Evolutionary conservation across 139 green algal species (phyloP), one percentile per base, ranked within the genome.

Genomic region (Chlorella sp.): DNA sequence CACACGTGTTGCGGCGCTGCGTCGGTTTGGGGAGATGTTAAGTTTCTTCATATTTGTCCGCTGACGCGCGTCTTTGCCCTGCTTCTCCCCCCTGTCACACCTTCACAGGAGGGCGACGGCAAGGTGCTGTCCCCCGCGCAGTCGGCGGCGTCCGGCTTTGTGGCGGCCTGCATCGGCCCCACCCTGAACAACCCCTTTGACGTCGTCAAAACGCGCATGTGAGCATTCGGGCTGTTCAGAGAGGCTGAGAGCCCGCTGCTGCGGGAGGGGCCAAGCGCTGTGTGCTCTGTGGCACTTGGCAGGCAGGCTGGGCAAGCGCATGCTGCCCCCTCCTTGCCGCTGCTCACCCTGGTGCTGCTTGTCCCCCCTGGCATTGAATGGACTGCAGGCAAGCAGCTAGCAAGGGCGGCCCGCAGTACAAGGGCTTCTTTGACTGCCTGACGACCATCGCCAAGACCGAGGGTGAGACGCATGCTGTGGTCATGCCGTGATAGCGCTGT

Each of bases 121-220:
- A 93, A 92, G 86, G 83, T 91, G 81, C 91, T 98, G 9, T 90
- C 88, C 18, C 91, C 92, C 0, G 34, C 74, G 72, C 96, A 98
- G 91, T 97, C 91, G 25, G 97, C 98, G 89, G 34, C 87, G 6
- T 96, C 92, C 1, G 96, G 96, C 74, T 98, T 98, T 85, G 89
- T 92, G 3, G 96, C 96, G 21, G 97, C 95, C 20, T 94, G 89
- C 80, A 86, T 98, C 12, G 96, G 96, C 4, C 96, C 96, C 3
- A 41, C 95, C 0, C 91, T 93, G 0, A 99, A 97, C 5, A 95
- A 95, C 18, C 97, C 96, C 41, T 98, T 99, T 84, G 96, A 99
- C 80, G 96, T 99, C 39, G 91, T 95, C 73, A 99, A 99, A 90
- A 87, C 83, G 51, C 84, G 87, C 44, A 85, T 91, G 69, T 82